Evolutionary conservation across 768 basidiomycete genomes (phyloP).

Genomic region (Amanita polypyramis): DNA sequence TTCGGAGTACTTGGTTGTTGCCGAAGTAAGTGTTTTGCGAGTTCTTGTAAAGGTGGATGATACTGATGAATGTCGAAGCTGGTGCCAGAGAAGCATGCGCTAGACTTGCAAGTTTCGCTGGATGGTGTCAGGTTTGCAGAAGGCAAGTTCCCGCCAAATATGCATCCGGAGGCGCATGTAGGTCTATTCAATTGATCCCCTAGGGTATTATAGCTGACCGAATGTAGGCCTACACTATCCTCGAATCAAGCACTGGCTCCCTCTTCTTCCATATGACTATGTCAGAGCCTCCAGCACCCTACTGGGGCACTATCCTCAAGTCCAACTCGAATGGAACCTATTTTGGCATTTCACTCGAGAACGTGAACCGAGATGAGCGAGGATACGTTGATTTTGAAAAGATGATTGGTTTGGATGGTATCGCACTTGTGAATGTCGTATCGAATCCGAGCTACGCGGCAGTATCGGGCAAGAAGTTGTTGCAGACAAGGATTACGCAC

Average conservation of each 20-base stretch:
- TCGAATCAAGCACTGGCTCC: constrained; percentile 88
- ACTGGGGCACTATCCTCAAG: constrained; percentile 88
- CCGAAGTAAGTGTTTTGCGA: constrained; percentile 52
- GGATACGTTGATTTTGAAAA: constrained; percentile 99
- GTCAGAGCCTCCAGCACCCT: constrained; percentile 60
- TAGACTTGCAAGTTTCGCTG: constrained; percentile 87
- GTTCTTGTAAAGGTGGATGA: constrained; percentile 1
- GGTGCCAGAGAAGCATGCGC: constrained; percentile 38
- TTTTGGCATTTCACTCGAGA: constrained; percentile 76
- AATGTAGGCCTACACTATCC: constrained; percentile 76
- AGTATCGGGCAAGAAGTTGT: constrained; percentile 57
- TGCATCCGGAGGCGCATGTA: constrained; percentile 87
- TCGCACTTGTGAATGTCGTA: constrained; percentile 88
- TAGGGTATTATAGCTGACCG: not conserved
- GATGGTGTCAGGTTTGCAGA: constrained; percentile 80
- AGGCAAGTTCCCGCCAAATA: constrained; percentile 83
- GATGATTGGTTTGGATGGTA: constrained; percentile 91
- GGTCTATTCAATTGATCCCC: constrained; percentile 5
- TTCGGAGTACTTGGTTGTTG: constrained; percentile 92
- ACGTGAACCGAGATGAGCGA: constrained; percentile 80
- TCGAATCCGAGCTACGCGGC: constrained; percentile 69
- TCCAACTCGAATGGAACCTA: constrained; percentile 99
- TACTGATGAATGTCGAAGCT: constrained; percentile 25
- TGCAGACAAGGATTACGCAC: constrained; percentile 87
- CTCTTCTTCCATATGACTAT: constrained; percentile 96